phyloP scores from a whole-genome alignment of 2,329 filamentous ascomycete species.

The Camptophora hylomeconis region DNA sequence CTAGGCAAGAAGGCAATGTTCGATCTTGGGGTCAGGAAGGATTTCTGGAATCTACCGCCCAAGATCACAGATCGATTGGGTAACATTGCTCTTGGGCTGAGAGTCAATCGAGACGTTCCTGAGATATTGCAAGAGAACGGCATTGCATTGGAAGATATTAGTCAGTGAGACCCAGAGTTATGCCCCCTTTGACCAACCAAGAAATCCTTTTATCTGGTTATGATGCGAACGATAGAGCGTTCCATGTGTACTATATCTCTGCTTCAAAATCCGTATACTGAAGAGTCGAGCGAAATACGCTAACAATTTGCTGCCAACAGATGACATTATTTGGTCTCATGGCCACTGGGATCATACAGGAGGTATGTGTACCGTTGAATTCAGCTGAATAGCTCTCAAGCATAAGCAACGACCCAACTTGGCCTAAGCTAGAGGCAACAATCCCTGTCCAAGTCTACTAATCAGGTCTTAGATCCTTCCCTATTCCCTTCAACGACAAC shows the following conservation, averaged over 20 bases:
- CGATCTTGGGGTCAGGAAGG: slow-evolving; percentile 9
- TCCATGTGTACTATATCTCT: neutral
- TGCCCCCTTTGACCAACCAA: slow-evolving; percentile 11
- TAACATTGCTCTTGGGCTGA: neutral
- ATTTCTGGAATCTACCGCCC: slow-evolving; percentile 5
- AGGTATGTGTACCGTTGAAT: too few species aligned
- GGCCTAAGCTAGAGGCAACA: too few species aligned
- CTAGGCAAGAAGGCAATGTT: slow-evolving; percentile 9
- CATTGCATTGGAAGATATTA: slow-evolving; percentile 6
- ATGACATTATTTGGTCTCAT: too few species aligned
- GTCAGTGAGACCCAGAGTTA: slow-evolving; percentile 12
- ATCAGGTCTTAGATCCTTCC: slow-evolving; percentile 39
- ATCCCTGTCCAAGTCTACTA: too few species aligned
- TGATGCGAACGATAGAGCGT: too few species aligned
- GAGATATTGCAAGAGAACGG: slow-evolving; percentile 13
- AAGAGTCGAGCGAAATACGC: too few species aligned
- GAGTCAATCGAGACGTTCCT: slow-evolving; percentile 11
- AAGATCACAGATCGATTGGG: slow-evolving; percentile 1
- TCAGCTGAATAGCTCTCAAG: slow-evolving; percentile 2
- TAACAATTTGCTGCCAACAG: too few species aligned
- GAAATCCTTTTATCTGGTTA: too few species aligned
- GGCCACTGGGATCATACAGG: slow-evolving; percentile 35
- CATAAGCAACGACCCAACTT: slow-evolving; percentile 14
- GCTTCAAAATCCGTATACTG: slow-evolving; percentile 11
- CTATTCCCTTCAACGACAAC: slow-evolving; percentile 33